Evolutionary conservation across 2,329 filamentous ascomycete species (phyloP), one percentile per base, ranked within the genome.

Genomic region (Neocucurbitaria cava): DNA sequence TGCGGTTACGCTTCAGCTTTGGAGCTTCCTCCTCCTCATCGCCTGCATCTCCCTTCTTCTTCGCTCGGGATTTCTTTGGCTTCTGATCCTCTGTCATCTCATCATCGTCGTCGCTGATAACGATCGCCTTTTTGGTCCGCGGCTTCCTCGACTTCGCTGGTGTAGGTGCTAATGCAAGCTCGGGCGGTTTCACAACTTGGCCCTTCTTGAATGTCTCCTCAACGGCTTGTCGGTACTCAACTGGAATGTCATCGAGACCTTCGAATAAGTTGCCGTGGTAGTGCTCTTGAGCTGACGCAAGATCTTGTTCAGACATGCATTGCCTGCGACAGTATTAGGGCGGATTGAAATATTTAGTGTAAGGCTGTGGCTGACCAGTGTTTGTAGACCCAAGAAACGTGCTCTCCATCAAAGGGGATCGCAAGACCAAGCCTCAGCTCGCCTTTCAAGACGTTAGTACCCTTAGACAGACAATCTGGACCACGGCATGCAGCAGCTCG

Each of bases 371-470:
- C 83, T 72, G 81, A 94, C 93, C 93, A 96, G 74, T 96, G 93
- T 71, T 89, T 89, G 87, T 89, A 96, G 49, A 78, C 73, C 84
- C 86, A 95, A 61, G 82, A 81, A 38, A 83, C 83, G 68, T 86
- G 81, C 1, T 79, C 77, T 1, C 74, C 54, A 20, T 63, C 57
- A 33, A 50, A 68, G 5, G 35, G 36, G 6, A 48, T 46, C 54
- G 53, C 38, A 56, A 88, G 82, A 38, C 90, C 93, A 36, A 93
- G 83, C 48, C 93, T 87, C 5, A 96, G 77, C 60, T 91, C 86
- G 51, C 89, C 91, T 77, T 96, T 96, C n/a, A 68, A 60, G 69
- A 96, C 90, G 76, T 96, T 96, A 66, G 82, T 71, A 1, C 73
- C 79, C 2, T 78, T 77, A 6, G 88, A 82, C 74, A 90, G 90